Base-by-base conservation (phyloP, 208 protist genomes). In the Crithidia thermophila region DNA sequence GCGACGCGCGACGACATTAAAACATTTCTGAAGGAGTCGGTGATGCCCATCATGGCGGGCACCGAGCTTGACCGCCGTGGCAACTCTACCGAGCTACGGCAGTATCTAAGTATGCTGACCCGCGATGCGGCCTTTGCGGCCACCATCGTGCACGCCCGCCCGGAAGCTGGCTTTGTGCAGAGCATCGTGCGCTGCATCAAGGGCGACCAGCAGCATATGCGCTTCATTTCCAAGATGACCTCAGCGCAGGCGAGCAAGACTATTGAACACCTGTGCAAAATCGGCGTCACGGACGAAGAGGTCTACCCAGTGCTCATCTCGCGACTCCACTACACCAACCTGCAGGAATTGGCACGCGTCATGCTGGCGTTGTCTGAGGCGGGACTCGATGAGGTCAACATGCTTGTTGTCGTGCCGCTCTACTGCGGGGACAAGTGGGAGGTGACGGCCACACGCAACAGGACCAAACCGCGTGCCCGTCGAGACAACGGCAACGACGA, bases 111-210 rank as follows among this genome's bases (percentile, higher is more conserved):
- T 2, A 81, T 89, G 56, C 75, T 96, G 40, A 64, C 87, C 0
- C 88, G 89, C 20, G 87, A 96, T 51, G 75, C 88, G 2, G 76
- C 87, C 46, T 94, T 93, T 56, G 81, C 88, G 3, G 88, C 87
- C 13, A 46, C 75, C 51, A 75, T 94, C 13, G 21, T 96, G 1
- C 51, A 58, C 8, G 91, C 87, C 0, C 69, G 67, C 1, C 85
- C 87, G 6, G 71, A 63, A 1, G 77, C 83, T 4, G 36, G 64
- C 33, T 94, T 88, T 60, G 72, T 96, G 23, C 77, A 37, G 16
- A 50, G 64, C 6, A 28, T 96, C 30, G 67, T 77, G 14, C 72
- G 79, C 0, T 94, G 85, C 58, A 89, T 96, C 65, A 58, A 67
- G 25, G 62, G 92, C 18, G 91, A 96, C 58, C 53, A 82, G 40